These are phyloP conservation scores for Didymella arachidicola DNA, from an alignment of 2,329 filamentous ascomycete genomes.

Conservation along the genomic window DNA sequence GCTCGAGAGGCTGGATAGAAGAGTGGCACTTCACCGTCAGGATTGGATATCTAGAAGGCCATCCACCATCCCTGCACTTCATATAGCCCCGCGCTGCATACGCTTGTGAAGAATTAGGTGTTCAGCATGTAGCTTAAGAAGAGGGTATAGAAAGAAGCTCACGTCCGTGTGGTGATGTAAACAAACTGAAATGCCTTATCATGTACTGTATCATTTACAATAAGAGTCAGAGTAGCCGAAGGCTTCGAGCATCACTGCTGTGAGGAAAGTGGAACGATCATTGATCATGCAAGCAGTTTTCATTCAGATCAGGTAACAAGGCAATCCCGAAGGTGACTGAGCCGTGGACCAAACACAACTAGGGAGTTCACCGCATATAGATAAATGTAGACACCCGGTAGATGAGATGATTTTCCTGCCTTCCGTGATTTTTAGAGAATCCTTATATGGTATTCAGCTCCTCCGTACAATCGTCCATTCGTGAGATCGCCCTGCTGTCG, in stretches of 20 bases:
- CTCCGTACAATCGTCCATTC: slow-evolving; percentile 27
- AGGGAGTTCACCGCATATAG: slow-evolving; percentile 18
- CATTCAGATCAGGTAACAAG: slow-evolving; percentile 19
- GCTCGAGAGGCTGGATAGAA: no score
- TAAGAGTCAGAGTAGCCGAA: background rate
- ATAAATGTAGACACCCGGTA: slow-evolving; percentile 23
- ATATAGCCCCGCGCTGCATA: no score
- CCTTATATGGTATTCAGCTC: slow-evolving; percentile 32
- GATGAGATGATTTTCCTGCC: slow-evolving; percentile 29
- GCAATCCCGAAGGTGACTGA: slow-evolving; percentile 14
- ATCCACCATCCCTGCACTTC: no score
- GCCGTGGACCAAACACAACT: slow-evolving; percentile 16
- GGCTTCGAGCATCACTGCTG: no score
- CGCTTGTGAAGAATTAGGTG: no score
- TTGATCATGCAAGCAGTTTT: slow-evolving; percentile 19
- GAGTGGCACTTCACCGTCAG: no score
- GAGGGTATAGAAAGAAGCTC: no score
- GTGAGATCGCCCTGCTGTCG: slow-evolving; percentile 29
- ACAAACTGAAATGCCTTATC: background rate
- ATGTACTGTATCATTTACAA: background rate
- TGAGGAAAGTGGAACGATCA: background rate
- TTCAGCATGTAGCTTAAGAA: no score
- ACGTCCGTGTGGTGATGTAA: background rate
- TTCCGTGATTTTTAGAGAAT: slow-evolving; percentile 33
- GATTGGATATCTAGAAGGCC: no score